Conservation (phyloP, 345 rosid genomes). For the Trapa bicornis region DNA sequence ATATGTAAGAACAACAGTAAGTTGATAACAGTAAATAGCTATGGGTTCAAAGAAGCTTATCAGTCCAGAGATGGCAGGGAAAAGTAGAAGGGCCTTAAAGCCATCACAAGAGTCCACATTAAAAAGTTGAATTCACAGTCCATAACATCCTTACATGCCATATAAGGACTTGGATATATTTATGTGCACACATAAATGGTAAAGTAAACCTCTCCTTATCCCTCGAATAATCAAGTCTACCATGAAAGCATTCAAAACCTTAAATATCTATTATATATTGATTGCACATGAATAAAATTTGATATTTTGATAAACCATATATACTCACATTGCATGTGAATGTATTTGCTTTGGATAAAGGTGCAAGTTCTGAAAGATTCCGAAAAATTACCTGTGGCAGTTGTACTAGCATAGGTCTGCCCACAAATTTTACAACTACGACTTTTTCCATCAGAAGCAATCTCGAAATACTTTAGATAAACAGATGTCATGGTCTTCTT, state of each 20-base stretch:
- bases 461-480: constrained; percentile 79
- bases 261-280: neutral
- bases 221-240: neutral
- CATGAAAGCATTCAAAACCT: neutral
- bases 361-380: neutral
- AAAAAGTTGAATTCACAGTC: neutral
- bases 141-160: neutral
- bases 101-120: neutral
- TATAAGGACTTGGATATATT: neutral
- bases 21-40: neutral
- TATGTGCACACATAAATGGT: neutral
- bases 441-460: constrained; percentile 71
- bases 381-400: constrained; percentile 64
- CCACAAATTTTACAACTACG: constrained; percentile 91
- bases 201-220: neutral
- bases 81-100: neutral
- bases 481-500: constrained; percentile 98
- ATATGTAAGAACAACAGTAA: neutral
- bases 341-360: neutral
- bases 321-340: neutral
- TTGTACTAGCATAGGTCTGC: constrained; percentile 83
- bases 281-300: neutral
- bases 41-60: neutral
- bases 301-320: neutral
- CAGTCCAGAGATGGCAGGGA: neutral